phyloP scores from a whole-genome alignment of 192 early-diverging fungal species.

The Backusella parvicylindrica region DNA sequence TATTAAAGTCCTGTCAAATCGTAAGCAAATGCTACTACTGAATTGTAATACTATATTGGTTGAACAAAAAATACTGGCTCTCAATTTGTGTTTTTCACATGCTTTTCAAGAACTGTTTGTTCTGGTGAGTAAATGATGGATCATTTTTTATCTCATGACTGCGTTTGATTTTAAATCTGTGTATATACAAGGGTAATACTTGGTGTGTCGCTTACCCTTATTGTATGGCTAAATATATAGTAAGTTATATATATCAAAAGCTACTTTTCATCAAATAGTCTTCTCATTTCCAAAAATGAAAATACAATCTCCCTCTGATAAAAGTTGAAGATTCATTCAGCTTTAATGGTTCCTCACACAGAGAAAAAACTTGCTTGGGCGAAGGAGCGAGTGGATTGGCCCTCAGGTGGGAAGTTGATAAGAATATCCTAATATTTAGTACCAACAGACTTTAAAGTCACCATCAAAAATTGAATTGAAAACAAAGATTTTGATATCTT shows the following conservation, averaged over 20 bases:
- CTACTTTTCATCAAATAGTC: background rate
- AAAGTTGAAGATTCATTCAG: background rate
- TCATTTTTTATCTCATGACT: background rate
- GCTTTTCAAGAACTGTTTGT: background rate
- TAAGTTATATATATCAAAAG: background rate
- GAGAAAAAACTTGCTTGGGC: too few species aligned
- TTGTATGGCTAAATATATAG: background rate
- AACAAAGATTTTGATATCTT: too few species aligned
- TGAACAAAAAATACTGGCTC: background rate
- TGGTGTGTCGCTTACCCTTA: background rate
- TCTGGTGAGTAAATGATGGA: background rate
- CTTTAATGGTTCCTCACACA: too few species aligned
- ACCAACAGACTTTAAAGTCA: too few species aligned
- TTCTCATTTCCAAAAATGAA: background rate
- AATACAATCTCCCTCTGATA: background rate
- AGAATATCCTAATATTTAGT: too few species aligned
- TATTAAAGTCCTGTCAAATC: background rate
- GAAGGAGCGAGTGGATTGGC: too few species aligned
- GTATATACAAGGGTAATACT: background rate
- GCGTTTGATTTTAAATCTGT: background rate
- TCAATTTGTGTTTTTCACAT: background rate
- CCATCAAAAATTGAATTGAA: too few species aligned
- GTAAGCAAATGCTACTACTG: background rate
- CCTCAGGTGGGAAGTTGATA: too few species aligned
- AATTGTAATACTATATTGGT: background rate